phyloP scores from a whole-genome alignment of 1,284 basidiomycete genomes.

The Gymnopus androsaceus region DNA sequence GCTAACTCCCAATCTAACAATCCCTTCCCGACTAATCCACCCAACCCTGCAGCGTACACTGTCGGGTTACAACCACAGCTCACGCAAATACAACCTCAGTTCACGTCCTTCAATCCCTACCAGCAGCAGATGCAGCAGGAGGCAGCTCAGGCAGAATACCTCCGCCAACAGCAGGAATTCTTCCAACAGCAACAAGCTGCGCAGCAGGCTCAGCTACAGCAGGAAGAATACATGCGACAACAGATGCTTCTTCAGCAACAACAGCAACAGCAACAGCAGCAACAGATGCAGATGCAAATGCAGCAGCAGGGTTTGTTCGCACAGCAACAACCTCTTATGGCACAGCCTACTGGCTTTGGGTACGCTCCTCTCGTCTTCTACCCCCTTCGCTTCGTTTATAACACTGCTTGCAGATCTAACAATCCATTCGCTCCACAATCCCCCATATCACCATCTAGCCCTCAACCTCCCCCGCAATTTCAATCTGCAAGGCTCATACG shows the following conservation, averaged over 20 bases:
- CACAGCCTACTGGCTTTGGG: slow-evolving; percentile 77
- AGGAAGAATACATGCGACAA: slow-evolving; percentile 70
- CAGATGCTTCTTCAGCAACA: slow-evolving; percentile 62
- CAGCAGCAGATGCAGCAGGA: slow-evolving; percentile 79
- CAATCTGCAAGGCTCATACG: slow-evolving; percentile 67
- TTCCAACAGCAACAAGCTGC: slow-evolving; percentile 57
- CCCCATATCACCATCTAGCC: slow-evolving; percentile 33
- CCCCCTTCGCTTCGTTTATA: slow-evolving; percentile 5
- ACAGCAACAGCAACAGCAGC: slow-evolving; percentile 58
- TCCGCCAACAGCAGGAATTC: slow-evolving; percentile 69
- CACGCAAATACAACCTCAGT: slow-evolving; percentile 59
- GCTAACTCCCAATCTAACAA: slow-evolving; percentile 42
- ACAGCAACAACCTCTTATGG: slow-evolving; percentile 52
- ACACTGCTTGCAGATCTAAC: slow-evolving; percentile 69
- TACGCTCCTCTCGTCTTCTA: slow-evolving; percentile 32
- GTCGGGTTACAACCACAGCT: slow-evolving; percentile 61
- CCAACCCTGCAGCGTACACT: slow-evolving; percentile 63
- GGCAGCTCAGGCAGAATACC: slow-evolving; percentile 58
- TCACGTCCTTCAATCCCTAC: slow-evolving; percentile 91
- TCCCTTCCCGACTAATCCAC: slow-evolving; percentile 64
- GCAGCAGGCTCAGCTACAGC: slow-evolving; percentile 53
- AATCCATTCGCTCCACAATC: slow-evolving; percentile 87
- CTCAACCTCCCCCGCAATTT: slow-evolving; percentile 45
- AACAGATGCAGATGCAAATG: too few species aligned
- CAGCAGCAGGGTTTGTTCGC: slow-evolving; percentile 57